These are phyloP conservation scores for Cyberlindnera subsufficiens DNA, from an alignment of 805 yeast species.

Conservation along the genomic window DNA sequence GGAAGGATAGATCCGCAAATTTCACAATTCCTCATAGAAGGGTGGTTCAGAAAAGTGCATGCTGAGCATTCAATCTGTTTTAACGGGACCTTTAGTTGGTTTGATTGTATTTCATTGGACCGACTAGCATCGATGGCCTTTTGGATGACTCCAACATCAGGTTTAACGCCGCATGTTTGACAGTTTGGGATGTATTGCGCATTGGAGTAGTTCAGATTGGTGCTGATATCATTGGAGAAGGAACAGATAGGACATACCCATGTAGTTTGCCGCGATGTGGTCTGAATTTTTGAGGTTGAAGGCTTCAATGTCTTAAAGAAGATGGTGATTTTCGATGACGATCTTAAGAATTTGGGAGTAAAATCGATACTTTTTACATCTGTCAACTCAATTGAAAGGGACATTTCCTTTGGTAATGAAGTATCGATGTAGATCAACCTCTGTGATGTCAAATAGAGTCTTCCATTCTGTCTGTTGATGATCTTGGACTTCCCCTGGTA, in stretches of 20 bases:
- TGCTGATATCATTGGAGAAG: constrained; percentile 46
- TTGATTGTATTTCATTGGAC: background rate
- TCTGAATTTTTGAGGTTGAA: background rate
- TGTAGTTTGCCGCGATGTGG: constrained; percentile 7
- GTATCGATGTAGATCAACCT: constrained; percentile 72
- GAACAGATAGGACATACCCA: constrained; percentile 94
- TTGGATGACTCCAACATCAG: constrained; percentile 31
- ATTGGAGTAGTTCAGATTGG: constrained; percentile 23
- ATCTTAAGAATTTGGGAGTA: constrained; percentile 55
- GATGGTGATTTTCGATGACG: constrained; percentile 71
- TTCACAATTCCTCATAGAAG: constrained; percentile 73
- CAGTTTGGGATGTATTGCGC: constrained; percentile 39
- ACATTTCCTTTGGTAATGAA: constrained; percentile 29
- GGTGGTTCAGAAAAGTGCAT: constrained; percentile 83
- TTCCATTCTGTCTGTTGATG: constrained; percentile 60
- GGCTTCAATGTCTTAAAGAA: constrained; percentile 23
- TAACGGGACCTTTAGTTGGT: background rate
- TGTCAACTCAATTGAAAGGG: constrained; percentile 42
- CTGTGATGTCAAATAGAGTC: constrained; percentile 69
- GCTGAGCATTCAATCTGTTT: constrained; percentile 34
- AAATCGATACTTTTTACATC: constrained; percentile 36
- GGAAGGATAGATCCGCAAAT: constrained; percentile 68
- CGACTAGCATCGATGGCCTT: constrained; percentile 21
- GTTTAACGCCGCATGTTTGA: constrained; percentile 56
- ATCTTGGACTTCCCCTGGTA: constrained; percentile 74